Conservation (phyloP, 1,139 yeast species). For the Kluyveromyces marxianus region DNA sequence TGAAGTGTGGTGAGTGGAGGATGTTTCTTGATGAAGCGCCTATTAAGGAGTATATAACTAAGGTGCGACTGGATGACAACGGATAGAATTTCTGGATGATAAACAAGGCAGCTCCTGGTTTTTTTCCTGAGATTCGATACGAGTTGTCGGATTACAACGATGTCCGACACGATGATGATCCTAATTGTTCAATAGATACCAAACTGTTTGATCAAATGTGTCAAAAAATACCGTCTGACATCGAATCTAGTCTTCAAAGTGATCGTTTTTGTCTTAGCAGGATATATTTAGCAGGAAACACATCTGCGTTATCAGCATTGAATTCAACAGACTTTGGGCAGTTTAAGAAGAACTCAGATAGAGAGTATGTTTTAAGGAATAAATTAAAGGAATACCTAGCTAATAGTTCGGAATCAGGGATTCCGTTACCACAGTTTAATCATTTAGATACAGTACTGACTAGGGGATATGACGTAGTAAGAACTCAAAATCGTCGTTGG, state of each 20-base stretch:
- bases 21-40: neutral
- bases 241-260: conserved; percentile 9
- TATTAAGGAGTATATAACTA: neutral
- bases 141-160: neutral
- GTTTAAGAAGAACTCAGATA: conserved; percentile 7
- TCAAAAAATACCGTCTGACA: conserved; percentile 9
- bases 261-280: conserved; percentile 24
- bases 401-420: conserved; percentile 7
- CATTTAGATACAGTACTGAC: conserved; percentile 6
- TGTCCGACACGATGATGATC: neutral
- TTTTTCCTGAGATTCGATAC: conserved; percentile 11
- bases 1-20: no score
- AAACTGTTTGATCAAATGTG: conserved; percentile 5
- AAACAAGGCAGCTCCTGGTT: conserved; percentile 14
- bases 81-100: neutral
- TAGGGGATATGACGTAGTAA: neutral
- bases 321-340: conserved; percentile 6
- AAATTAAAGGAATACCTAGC: conserved; percentile 4
- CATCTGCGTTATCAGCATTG: neutral
- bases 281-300: conserved; percentile 18
- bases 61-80: neutral
- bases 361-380: conserved; percentile 7
- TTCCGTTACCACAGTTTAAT: conserved; percentile 3
- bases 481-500: neutral
- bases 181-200: conserved; percentile 4